Base-by-base conservation (phyloP, 1,284 basidiomycete species). In the Leccinum holopus region DNA sequence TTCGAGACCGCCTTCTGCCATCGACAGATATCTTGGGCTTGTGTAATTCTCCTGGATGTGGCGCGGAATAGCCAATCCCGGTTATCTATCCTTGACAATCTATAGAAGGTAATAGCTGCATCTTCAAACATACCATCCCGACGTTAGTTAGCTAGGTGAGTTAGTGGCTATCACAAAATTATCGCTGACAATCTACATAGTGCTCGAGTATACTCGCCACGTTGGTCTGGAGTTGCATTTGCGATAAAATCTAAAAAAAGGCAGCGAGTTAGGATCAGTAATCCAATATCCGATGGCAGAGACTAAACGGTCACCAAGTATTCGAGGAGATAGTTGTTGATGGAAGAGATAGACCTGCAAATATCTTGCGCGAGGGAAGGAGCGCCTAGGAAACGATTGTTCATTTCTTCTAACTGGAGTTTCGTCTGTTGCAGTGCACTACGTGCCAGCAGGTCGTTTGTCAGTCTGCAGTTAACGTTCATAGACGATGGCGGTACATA, bases 301-400 rank as follows among this genome's bases (percentile, higher is more conserved):
- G 16, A 49, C 21, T 12, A 5, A 14, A 49, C 12, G 3, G 10
- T 59, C n/a, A 63, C 63, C 64, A 49, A 10, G 25, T 61, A 55
- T n/a, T 57, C 18, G 11, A 35, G 44, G 5, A 62, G 55, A 12
- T 21, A 33, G 9, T 39, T 41, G 18, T 65, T 65, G 55, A 65
- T 57, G 21, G 35, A 21, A 30, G 55, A 18, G 21, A 57, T 25
- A 30, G 55, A 58, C 1, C 58, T 44, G 3, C 39, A 14, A 16
- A 65, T 57, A 2, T 60, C 63, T 21, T 55, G 63, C 1, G 52
- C 28, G 12, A 64, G 35, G 5, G 62, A 25, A 11, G 62, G 32
- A 16, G 56, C 47, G 4, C 35, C 62, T 21, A 30, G 32, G 3
- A 60, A 16, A 8, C 57, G 62, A 18, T 32, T 21, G 16, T 49